A percentile compares a stretch with the other conserved stretches of the same genome.
These are phyloP conservation scores for Geranium rotundifolium DNA, from an alignment of 345 rosid species.

Conservation along the genomic window DNA sequence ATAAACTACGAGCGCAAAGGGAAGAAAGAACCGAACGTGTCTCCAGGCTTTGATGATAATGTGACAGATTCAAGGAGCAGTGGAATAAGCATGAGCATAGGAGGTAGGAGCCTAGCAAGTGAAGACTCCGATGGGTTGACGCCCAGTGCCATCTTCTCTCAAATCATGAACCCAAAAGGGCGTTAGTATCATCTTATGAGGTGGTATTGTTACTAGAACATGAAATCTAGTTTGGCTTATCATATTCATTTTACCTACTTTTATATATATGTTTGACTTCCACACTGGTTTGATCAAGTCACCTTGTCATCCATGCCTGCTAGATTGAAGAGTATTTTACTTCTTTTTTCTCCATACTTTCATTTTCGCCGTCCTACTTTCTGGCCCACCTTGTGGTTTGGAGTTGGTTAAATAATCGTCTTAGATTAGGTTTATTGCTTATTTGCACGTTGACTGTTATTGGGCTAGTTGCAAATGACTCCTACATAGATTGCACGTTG, in stretches of 20 bases:
- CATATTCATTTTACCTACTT: background rate
- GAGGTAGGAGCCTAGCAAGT: conserved; percentile 87
- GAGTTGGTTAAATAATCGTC: background rate
- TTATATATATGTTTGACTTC: background rate
- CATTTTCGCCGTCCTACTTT: no score
- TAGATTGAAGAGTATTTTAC: background rate
- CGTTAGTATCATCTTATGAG: conserved; percentile 28
- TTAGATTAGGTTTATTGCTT: background rate
- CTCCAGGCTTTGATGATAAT: conserved; percentile 48
- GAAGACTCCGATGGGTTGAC: conserved; percentile 92
- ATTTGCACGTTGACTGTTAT: no score
- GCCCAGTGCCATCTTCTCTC: conserved; percentile 96
- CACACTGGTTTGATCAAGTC: background rate
- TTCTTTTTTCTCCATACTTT: background rate
- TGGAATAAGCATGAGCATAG: conserved; percentile 90
- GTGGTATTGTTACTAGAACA: no score
- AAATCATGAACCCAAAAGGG: conserved; percentile 98
- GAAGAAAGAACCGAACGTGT: conserved; percentile 42
- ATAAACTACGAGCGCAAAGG: conserved; percentile 50
- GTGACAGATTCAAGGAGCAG: conserved; percentile 78
- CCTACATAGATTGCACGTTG: no score
- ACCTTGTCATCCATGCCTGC: background rate
- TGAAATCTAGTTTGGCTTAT: background rate
- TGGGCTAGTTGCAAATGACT: no score
- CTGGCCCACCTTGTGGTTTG: no score